phyloP scores from a whole-genome alignment of 1,284 basidiomycete genomes.

The Malassezia sympodialis region DNA sequence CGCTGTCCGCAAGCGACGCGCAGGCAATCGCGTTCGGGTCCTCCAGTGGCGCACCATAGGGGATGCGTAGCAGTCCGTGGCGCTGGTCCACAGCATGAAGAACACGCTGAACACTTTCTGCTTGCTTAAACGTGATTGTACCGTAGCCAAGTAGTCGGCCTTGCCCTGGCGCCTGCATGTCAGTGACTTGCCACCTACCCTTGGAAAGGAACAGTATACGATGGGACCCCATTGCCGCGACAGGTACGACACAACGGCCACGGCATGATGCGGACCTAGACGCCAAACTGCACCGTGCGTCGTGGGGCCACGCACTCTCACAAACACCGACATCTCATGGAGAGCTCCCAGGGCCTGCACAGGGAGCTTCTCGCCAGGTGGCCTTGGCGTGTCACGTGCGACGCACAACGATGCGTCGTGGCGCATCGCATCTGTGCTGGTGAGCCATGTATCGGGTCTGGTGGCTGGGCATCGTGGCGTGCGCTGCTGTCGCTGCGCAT shows the following conservation, averaged over 20 bases:
- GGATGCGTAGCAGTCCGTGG: slow-evolving; percentile 7
- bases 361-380: not conserved
- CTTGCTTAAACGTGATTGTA: slow-evolving; percentile 3
- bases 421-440: not conserved
- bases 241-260: slow-evolving; percentile 14
- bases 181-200: not conserved
- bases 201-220: slow-evolving; percentile 1
- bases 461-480: not conserved
- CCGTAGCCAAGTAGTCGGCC: slow-evolving; percentile 11
- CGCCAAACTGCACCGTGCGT: slow-evolving; percentile 3
- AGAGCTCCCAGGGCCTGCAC: not conserved
- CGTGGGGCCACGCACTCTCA: slow-evolving; percentile 11
- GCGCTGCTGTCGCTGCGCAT: not conserved
- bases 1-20: not conserved
- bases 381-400: not conserved
- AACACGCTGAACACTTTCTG: slow-evolving; percentile 1
- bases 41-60: not conserved
- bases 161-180: not conserved
- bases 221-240: slow-evolving; percentile 10
- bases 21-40: slow-evolving; percentile 6
- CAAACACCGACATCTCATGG: slow-evolving; percentile 11
- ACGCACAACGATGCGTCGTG: not conserved
- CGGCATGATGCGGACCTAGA: slow-evolving; percentile 5
- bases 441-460: not conserved
- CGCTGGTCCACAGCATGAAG: slow-evolving; percentile 2